Base-by-base conservation (phyloP, 2,329 filamentous ascomycete species). In the Colletotrichum zoysiae region DNA sequence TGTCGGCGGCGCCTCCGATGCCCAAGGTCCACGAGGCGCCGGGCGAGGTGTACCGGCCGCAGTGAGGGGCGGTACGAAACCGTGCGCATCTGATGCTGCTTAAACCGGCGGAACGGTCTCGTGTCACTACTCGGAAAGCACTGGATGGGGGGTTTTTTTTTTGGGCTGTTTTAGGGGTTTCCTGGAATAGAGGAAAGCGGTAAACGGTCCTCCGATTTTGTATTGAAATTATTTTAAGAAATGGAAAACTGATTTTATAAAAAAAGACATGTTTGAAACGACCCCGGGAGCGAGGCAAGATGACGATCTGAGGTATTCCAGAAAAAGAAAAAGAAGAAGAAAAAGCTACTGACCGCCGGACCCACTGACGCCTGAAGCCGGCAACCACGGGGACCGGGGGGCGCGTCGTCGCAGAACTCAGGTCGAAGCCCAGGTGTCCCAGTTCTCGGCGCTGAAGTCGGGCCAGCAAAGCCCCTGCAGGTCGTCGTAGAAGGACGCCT, bases 401-500 rank as follows among this genome's bases (percentile, higher is more conserved):
- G n/a, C n/a, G n/a, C n/a, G n/a, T n/a, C 3, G 35, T 26, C 5
- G 2, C 14, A 8, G 38, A 11, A 11, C 35, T 51, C 33, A 51
- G 3, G 44, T n/a, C n/a, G 60, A 51, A 40, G 57, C 61, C 59
- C 67, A 71, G 1, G 65, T 60, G 40, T 63, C 72, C 70, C 70
- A 73, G 50, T 73, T 73, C 35, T 71, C 74, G 20, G 69, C 56
- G 48, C 72, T 75, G 30, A 75, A 73, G 30, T 74, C 73, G 9
- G 74, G 73, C 74, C 72, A 75, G n/a, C 74, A 75, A 9, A 75
- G 59, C 38, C 66, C 74, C 58, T 75, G 74, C 59, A 65, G 55
- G 50, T 75, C 73, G 20, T 74, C 68, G 18, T 73, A 75, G 18
- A 75, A 69, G 4, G 69, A 74, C 3, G 61, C 69, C 56, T 81